These are phyloP conservation scores for Carex sylvatica DNA, from an alignment of 202 grass and related monocot species.

Conservation along the genomic window DNA sequence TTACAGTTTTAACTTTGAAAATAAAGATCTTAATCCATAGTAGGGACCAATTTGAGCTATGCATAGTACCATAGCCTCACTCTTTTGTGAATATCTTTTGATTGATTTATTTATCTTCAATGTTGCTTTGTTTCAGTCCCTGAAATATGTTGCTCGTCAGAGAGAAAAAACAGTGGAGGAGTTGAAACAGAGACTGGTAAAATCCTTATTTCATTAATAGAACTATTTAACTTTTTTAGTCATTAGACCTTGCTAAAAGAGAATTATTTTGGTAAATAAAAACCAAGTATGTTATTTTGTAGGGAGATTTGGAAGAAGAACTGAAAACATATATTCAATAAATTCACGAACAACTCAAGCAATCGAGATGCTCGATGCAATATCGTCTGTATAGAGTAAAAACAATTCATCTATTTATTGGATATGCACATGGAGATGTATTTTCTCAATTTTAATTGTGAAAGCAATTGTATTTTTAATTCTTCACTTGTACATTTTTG, in stretches of 20 bases:
- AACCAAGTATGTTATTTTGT: constrained; percentile 13
- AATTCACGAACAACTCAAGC: background rate
- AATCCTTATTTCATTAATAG: background rate
- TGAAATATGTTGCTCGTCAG: no score
- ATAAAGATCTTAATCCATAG: no score
- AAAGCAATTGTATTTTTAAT: background rate
- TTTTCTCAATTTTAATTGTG: background rate
- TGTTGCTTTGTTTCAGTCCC: no score
- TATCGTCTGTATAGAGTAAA: background rate
- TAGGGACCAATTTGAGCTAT: no score
- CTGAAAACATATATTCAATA: background rate
- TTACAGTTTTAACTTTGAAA: no score
- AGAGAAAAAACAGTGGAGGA: constrained; percentile 34
- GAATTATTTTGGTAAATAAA: background rate
- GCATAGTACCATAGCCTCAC: no score
- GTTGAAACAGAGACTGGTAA: constrained; percentile 54
- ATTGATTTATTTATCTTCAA: no score
- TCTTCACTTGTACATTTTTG: background rate
- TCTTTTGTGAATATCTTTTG: no score
- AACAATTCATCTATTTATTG: background rate
- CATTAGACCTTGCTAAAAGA: background rate
- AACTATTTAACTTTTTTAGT: background rate
- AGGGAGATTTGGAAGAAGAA: constrained; percentile 26
- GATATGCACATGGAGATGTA: background rate
- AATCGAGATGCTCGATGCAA: background rate